A percentile compares a stretch with the other conserved stretches of the same genome.
phyloP scores from a whole-genome alignment of 139 green algal species.

The Marvania coccoides region DNA sequence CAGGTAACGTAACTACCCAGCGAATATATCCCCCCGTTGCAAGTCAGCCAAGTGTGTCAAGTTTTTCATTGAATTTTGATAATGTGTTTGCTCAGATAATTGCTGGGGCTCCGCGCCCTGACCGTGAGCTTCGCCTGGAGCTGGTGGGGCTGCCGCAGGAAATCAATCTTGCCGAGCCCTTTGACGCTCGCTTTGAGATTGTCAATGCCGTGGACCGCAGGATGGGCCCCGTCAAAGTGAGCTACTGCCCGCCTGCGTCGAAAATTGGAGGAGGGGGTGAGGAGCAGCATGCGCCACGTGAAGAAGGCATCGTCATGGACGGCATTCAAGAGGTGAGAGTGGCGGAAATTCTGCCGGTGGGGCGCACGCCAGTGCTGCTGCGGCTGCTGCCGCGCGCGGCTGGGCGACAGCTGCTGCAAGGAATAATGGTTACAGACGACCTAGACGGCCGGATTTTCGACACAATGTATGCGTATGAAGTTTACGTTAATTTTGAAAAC shows the following conservation, averaged over 20 bases:
- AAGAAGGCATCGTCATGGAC: neutral
- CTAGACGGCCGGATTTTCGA: neutral
- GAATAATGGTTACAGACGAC: neutral
- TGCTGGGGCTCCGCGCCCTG: neutral
- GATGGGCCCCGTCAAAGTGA: neutral
- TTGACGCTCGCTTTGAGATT: neutral
- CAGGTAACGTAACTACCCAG: too few species aligned
- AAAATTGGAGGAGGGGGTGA: neutral
- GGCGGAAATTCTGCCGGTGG: neutral
- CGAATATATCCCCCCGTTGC: too few species aligned
- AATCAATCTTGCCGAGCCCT: neutral
- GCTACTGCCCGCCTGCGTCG: neutral
- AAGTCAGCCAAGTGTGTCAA: too few species aligned
- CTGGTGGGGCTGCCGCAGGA: neutral
- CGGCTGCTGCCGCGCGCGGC: neutral
- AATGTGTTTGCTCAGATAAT: constrained; percentile 1
- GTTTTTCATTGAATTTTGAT: too few species aligned
- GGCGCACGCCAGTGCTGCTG: neutral
- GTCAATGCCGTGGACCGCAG: neutral
- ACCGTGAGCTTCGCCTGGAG: neutral
- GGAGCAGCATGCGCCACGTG: neutral
- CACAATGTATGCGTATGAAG: neutral
- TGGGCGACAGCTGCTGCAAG: neutral
- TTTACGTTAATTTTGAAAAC: neutral
- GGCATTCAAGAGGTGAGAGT: neutral